Percentiles rank a stretch among this genome's conserved stretches.
These are phyloP conservation scores for Pharnaceum exiguum DNA, from an alignment of 148 eudicot species.

Conservation along the genomic window DNA sequence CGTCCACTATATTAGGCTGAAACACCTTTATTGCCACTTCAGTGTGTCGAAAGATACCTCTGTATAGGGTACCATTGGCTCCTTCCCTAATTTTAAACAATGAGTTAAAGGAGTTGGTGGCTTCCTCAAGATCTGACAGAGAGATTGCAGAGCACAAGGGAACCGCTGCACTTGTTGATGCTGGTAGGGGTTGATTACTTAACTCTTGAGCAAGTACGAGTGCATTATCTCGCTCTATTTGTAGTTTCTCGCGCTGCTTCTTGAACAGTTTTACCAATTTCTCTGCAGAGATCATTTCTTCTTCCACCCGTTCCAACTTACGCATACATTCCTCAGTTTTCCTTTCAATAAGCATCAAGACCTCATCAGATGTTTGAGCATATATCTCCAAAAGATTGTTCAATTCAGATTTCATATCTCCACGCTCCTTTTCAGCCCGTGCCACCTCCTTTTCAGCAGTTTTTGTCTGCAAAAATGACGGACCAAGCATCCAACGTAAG, in stretches of 20 bases:
- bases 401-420: no score
- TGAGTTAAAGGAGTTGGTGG: constrained; percentile 51
- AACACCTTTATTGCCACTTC: constrained; percentile 76
- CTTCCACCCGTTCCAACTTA: constrained; percentile 50
- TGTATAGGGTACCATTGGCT: constrained; percentile 66
- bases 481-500: no score
- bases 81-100: constrained; percentile 82
- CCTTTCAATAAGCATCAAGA: no score
- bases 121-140: constrained; percentile 64
- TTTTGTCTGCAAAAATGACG: no score
- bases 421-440: no score
- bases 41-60: constrained; percentile 60
- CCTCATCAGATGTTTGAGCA: no score
- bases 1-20: constrained; percentile 54
- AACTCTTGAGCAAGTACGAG: constrained; percentile 48
- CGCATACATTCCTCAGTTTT: constrained; percentile 38
- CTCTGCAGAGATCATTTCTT: constrained; percentile 60
- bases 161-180: constrained; percentile 27
- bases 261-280: constrained; percentile 59
- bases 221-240: constrained; percentile 55
- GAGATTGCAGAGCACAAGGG: constrained; percentile 49
- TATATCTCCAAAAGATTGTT: no score
- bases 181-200: constrained; percentile 33
- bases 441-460: no score
- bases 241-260: constrained; percentile 62